Conservation (phyloP, 441 rosid genomes). For the Gossypium schwendimanii region DNA sequence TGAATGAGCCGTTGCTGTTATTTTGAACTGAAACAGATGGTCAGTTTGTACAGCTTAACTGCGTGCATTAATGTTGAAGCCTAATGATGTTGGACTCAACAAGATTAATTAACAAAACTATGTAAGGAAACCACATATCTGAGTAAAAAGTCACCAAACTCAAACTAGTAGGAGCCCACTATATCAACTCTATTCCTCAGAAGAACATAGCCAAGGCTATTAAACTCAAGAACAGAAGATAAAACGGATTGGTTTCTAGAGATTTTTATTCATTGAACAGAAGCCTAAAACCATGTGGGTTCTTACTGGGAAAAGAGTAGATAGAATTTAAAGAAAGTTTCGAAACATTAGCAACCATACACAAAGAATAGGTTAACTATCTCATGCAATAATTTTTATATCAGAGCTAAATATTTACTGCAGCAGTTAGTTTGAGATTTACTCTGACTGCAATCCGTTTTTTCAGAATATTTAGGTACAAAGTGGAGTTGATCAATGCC, state of each 20-base stretch:
- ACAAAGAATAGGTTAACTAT: neutral
- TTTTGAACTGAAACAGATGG: neutral
- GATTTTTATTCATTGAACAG: neutral
- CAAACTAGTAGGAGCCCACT: neutral
- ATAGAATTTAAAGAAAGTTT: neutral
- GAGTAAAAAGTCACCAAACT: neutral
- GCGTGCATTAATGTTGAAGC: slow-evolving; percentile 2
- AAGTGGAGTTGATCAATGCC: neutral
- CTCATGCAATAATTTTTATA: neutral
- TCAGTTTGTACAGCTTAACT: neutral
- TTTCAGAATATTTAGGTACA: neutral
- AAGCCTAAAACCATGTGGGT: neutral
- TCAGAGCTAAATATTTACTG: neutral
- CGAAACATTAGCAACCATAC: neutral
- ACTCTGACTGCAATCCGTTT: neutral
- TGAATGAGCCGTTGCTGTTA: slow-evolving; percentile 2
- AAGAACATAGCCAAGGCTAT: neutral
- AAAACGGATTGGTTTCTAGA: neutral
- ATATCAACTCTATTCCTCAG: slow-evolving; percentile 1
- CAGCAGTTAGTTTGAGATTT: neutral
- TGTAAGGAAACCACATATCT: neutral
- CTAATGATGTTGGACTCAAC: neutral
- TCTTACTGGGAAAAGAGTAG: neutral
- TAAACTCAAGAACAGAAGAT: neutral
- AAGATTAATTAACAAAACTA: neutral